A percentile compares a stretch with the other conserved stretches of the same genome.
These are phyloP conservation scores for Volvariella volvacea DNA, from an alignment of 1,284 basidiomycete species.

Conservation along the genomic window DNA sequence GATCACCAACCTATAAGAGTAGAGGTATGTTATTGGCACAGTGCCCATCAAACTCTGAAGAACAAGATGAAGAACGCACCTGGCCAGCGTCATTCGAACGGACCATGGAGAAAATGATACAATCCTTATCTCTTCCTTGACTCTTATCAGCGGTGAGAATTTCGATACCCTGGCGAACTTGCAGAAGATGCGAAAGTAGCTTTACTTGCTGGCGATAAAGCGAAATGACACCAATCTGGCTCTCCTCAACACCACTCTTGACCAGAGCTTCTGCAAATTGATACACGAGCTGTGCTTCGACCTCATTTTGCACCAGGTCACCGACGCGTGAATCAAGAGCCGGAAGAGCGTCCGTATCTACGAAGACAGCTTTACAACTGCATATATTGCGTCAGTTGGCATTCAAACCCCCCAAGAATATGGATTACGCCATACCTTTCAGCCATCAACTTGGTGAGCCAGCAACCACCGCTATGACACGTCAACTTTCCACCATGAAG, in stretches of 20 bases:
- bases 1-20: slow-evolving; percentile 81
- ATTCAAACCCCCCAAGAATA: slow-evolving; percentile 1
- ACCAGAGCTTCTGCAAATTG: slow-evolving; percentile 66
- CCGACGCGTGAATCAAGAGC: slow-evolving; percentile 79
- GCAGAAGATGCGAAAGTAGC: slow-evolving; percentile 58
- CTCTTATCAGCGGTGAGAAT: slow-evolving; percentile 92
- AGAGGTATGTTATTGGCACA: slow-evolving; percentile 1
- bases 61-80: slow-evolving; percentile 29
- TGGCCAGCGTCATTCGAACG: slow-evolving; percentile 73
- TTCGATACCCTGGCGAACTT: slow-evolving; percentile 58
- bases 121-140: slow-evolving; percentile 96
- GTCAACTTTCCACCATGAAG: slow-evolving; percentile 26
- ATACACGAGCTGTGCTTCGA: slow-evolving; percentile 63
- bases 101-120: slow-evolving; percentile 90
- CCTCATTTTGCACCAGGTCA: slow-evolving; percentile 83
- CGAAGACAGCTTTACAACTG: slow-evolving; percentile 82
- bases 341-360: slow-evolving; percentile 84
- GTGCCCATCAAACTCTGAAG: slow-evolving; percentile 22
- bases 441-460: slow-evolving; percentile 64
- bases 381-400: slow-evolving; percentile 3
- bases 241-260: slow-evolving; percentile 54
- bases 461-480: slow-evolving; percentile 38
- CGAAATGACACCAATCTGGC: slow-evolving; percentile 85
- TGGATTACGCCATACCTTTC: slow-evolving; percentile 42
- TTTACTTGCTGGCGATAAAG: slow-evolving; percentile 96